Percentiles rank a stretch among this genome's conserved stretches.
These are phyloP conservation scores for Barbarea vulgaris DNA, from an alignment of 345 rosid genomes.

Conservation along the genomic window DNA sequence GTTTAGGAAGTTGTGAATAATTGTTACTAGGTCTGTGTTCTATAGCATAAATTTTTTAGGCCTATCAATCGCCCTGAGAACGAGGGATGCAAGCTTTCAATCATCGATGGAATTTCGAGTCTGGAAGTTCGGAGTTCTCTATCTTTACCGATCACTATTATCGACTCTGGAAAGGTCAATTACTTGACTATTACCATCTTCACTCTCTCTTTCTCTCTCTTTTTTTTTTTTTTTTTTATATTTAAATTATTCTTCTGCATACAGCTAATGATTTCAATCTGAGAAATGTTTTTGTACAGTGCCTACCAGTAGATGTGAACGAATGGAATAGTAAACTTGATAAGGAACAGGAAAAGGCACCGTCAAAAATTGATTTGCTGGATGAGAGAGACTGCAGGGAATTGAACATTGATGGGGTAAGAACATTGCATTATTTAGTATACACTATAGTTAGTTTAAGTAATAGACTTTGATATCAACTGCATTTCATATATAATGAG, in stretches of 20 bases:
- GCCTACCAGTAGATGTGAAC: constrained; percentile 37
- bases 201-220: neutral
- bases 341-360: constrained; percentile 53
- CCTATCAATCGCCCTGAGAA: constrained; percentile 47
- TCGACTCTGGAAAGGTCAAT: constrained; percentile 68
- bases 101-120: constrained; percentile 35
- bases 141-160: constrained; percentile 56
- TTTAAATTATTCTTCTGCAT: neutral
- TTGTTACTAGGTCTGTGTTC: constrained; percentile 5
- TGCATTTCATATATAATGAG: neutral
- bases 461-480: constrained; percentile 3
- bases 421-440: constrained; percentile 8
- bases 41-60: constrained; percentile 45
- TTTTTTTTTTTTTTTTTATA: too few relatives aligned
- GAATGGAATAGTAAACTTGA: constrained; percentile 58
- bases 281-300: constrained; percentile 41
- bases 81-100: constrained; percentile 49
- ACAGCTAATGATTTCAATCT: neutral
- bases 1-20: neutral
- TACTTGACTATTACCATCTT: neutral
- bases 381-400: constrained; percentile 47
- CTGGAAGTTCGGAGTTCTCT: constrained; percentile 50
- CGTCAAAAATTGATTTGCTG: constrained; percentile 65
- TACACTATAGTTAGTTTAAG: neutral
- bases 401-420: constrained; percentile 62